A percentile compares a stretch with the other conserved stretches of the same genome.
phyloP scores from a whole-genome alignment of 352 stramenopile species.

The Phytophthora ramorum region DNA sequence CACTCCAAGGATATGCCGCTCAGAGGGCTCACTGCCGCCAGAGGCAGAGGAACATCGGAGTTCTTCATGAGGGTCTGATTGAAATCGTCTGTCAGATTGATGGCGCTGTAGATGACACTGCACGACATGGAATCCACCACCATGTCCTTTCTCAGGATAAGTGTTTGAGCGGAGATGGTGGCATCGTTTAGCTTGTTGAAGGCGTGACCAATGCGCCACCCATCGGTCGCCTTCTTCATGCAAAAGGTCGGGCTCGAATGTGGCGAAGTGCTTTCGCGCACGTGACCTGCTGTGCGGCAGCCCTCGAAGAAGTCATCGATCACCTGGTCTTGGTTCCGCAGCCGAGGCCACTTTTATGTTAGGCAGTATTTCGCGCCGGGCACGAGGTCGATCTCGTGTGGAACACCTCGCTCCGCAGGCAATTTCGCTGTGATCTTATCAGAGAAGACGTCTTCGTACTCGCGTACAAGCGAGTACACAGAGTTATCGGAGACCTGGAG shows the following conservation, averaged over 20 bases:
- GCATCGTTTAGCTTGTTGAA: too few species aligned
- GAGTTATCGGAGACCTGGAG: not conserved
- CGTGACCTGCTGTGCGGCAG: slow-evolving; percentile 23
- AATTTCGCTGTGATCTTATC: slow-evolving; percentile 26
- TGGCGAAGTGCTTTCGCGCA: slow-evolving; percentile 7
- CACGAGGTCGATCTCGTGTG: slow-evolving; percentile 16
- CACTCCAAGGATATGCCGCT: slow-evolving; percentile 41
- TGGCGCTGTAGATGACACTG: slow-evolving; percentile 11
- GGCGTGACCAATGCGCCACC: too few species aligned
- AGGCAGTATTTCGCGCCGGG: slow-evolving; percentile 24
- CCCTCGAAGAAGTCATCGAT: slow-evolving; percentile 36
- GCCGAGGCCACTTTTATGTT: not conserved
- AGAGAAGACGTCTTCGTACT: slow-evolving; percentile 23
- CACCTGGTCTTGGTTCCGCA: not conserved
- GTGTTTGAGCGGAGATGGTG: too few species aligned
- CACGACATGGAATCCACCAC: too few species aligned
- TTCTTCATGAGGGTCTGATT: slow-evolving; percentile 23
- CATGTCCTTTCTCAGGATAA: too few species aligned
- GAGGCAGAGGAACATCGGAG: slow-evolving; percentile 28
- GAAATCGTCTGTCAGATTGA: slow-evolving; percentile 31
- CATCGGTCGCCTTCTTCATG: too few species aligned
- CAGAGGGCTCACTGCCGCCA: slow-evolving; percentile 31
- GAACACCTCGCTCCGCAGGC: not conserved
- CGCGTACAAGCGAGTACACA: too few species aligned
- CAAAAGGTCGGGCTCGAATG: slow-evolving; percentile 30